Evolutionary conservation across 192 early-diverging fungal genomes (phyloP), one percentile per base, ranked within the genome.

Genomic region (Rhizoclosmatium globosum): DNA sequence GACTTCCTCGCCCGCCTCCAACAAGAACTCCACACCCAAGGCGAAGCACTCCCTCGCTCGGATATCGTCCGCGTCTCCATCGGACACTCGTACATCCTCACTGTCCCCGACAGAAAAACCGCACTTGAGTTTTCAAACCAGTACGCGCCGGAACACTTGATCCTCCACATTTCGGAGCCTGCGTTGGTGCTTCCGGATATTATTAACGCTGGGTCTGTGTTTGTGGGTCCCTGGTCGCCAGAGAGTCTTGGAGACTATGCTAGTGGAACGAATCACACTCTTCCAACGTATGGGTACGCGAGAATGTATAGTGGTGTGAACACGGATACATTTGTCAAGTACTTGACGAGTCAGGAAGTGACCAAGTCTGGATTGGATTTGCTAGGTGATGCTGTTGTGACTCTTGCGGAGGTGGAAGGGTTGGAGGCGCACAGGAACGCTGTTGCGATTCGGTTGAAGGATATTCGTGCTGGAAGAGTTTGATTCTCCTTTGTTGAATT

Each of bases 171-270:
- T 78, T 93, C 92, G 57, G 76, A 93, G 44, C 94, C 97, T 13
- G 86, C 91, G 71, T 79, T 78, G 31, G 81, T 88, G 41, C 80
- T 98, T 2, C 78, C 86, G 11, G 76, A 87, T 47, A 91, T 99
- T 15, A 78, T 88, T 62, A 97, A 97, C 82, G 98, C 98, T 21
- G 98, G 98, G 23, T 94, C 92, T 71, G 96, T 99, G 53, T 99
- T 99, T 92, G 95, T 99, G 56, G 98, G 98, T 0, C 89, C 88
- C 66, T 99, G 93, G 82, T 96, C 97, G 42, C 96, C 98, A 9
- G 98, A 99, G 83, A 95, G 91, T 76, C 97, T 97, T 78, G 98
- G 98, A 68, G 98, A 99, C 83, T 99, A 99, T 85, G 98, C 98
- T 3, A 98, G 96, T 0, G 98, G 98, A 61, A 99, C 98, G 19